Evolutionary conservation across 2,329 filamentous ascomycete genomes (phyloP), one percentile per base, ranked within the genome.

Genomic region (Neofusicoccum ribis): DNA sequence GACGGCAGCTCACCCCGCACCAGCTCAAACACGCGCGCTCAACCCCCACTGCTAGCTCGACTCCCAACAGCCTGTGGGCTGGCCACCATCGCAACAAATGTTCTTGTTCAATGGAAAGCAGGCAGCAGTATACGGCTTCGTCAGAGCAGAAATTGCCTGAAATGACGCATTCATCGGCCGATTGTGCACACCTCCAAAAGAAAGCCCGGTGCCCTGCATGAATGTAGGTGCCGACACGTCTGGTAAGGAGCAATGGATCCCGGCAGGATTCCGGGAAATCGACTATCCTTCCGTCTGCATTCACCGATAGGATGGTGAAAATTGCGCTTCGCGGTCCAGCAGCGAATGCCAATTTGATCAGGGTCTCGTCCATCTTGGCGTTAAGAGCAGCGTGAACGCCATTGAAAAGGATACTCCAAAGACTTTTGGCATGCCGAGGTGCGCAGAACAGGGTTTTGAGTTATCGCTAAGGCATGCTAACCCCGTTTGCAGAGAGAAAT

Each of bases 321-420:
- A 11, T 52, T 20, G 65, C 68, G 1, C 27, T 56, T 3, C 67
- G 59, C 11, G n/a, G 20, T 8, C 41, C 58, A 2, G 59, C 20
- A 39, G 43, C 17, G 39, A 68, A 49, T 9, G 63, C 65, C 8
- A 37, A 60, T 12, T 20, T 65, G 37, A 67, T 67, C 65, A 69
- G 46, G 65, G 68, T 12, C 34, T 69, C 1, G 27, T 27, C 3
- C 47, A 47, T 5, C 49, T 69, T 5, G 63, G 62, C 5, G 52
- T 67, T 23, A 58, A 54, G 47, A 41, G 41, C 34, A 31, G n/a
- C 20, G 20, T 5, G 27, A 15, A 44, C 12, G 6, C 1, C n/a
- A 37, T 31, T 20, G 11, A 5, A 15, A 37, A 5, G 14, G 39
- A n/a, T 17, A 17, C 5, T 12, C n/a, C 17, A 14, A 58, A 39